Conservation (phyloP, 1,139 yeast genomes). For the Kluyveromyces sp. region DNA sequence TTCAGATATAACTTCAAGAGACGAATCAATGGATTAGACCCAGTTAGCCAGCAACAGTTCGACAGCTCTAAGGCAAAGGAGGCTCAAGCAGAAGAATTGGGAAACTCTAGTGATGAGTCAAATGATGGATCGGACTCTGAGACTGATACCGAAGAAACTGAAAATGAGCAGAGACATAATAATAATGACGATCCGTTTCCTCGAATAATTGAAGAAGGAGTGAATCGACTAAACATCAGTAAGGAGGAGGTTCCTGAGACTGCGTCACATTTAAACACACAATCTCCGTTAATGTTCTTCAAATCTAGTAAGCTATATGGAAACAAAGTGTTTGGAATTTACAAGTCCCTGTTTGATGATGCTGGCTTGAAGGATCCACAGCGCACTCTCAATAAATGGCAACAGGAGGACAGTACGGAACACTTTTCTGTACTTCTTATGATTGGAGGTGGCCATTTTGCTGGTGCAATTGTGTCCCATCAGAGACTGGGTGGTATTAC, state of each 20-base stretch:
- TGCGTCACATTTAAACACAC: slow-evolving; percentile 47
- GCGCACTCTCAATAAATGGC: slow-evolving; percentile 27
- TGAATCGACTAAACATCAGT: slow-evolving; percentile 20
- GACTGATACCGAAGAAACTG: slow-evolving; percentile 11
- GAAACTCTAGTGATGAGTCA: not conserved
- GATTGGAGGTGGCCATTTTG: slow-evolving; percentile 98
- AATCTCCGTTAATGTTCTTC: slow-evolving; percentile 56
- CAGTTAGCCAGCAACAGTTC: slow-evolving; percentile 53
- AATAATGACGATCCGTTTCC: slow-evolving; percentile 26
- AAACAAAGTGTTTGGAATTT: slow-evolving; percentile 55
- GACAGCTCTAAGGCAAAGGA: slow-evolving; percentile 31
- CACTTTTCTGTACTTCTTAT: slow-evolving; percentile 66
- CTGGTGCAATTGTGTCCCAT: slow-evolving; percentile 88
- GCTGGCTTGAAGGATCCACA: slow-evolving; percentile 35
- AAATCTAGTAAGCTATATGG: slow-evolving; percentile 41
- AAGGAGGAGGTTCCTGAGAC: not conserved
- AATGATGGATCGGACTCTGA: slow-evolving; percentile 13
- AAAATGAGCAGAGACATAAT: slow-evolving; percentile 27
- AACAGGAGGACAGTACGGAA: slow-evolving; percentile 21
- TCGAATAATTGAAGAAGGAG: slow-evolving; percentile 32
- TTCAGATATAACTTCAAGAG: slow-evolving; percentile 59
- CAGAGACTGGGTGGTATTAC: slow-evolving; percentile 47
- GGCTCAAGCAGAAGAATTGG: not conserved
- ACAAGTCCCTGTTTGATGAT: slow-evolving; percentile 55
- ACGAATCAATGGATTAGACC: slow-evolving; percentile 39